These are phyloP conservation scores for Suillus occidentalis DNA, from an alignment of 768 basidiomycete genomes.

Conservation along the genomic window DNA sequence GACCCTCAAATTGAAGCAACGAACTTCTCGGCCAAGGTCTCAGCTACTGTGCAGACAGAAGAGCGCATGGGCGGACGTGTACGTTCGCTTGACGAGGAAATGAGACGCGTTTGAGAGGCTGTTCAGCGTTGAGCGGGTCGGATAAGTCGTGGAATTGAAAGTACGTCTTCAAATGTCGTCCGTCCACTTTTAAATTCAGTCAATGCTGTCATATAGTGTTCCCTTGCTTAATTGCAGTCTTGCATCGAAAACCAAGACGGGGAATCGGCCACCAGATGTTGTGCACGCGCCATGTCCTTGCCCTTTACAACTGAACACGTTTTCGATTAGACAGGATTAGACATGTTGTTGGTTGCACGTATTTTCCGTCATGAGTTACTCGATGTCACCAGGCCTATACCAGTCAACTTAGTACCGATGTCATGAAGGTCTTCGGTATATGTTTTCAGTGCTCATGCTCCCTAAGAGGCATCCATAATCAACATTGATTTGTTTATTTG, in stretches of 20 bases:
- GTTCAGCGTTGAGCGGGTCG: constrained; percentile 91
- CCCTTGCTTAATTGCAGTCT: constrained; percentile 54
- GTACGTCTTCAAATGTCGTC: too few relatives aligned
- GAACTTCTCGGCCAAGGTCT: constrained; percentile 57
- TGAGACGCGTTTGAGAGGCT: constrained; percentile 85
- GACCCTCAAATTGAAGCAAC: constrained; percentile 58
- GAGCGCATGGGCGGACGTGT: constrained; percentile 91
- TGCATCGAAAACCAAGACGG: constrained; percentile 84
- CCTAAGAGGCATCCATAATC: background rate
- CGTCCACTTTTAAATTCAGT: constrained; percentile 31
- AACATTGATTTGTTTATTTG: background rate
- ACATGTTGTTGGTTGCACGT: background rate
- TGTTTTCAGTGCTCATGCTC: background rate
- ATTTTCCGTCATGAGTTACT: background rate
- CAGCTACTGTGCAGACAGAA: constrained; percentile 73
- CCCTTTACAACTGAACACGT: constrained; percentile 54
- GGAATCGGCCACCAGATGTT: constrained; percentile 88
- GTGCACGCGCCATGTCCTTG: constrained; percentile 74
- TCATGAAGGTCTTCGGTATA: background rate
- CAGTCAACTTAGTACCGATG: background rate
- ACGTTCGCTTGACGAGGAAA: constrained; percentile 86
- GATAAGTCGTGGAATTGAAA: constrained; percentile 94
- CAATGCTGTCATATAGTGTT: constrained; percentile 49
- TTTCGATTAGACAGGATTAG: background rate
- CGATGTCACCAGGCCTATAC: background rate